phyloP scores from a whole-genome alignment of 257 asterid genomes.

The Avicennia marina region DNA sequence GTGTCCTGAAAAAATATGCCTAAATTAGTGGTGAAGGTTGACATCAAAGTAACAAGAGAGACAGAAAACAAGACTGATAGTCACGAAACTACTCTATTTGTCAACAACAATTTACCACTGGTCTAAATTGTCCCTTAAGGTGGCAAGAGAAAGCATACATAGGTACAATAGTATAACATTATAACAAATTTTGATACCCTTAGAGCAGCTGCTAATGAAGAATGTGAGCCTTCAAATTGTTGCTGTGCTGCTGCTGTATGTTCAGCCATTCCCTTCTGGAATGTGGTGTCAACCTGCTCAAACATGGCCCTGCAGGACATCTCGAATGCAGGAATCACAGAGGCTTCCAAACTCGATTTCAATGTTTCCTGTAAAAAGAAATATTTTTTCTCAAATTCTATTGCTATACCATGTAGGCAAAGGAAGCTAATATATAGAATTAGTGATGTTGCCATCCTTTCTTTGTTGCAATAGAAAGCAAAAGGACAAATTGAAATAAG shows the following conservation, averaged over 20 bases:
- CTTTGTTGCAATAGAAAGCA: too few relatives aligned
- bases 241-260: conserved; percentile 72
- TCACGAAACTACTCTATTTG: too few relatives aligned
- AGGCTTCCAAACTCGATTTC: conserved; percentile 75
- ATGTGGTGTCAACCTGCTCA: conserved; percentile 88
- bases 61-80: background rate
- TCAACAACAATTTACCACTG: background rate
- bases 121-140: too few relatives aligned
- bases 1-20: conserved; percentile 56
- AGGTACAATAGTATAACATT: background rate
- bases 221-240: conserved; percentile 79
- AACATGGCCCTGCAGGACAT: conserved; percentile 88
- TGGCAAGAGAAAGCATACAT: too few relatives aligned
- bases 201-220: conserved; percentile 69
- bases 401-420: too few relatives aligned
- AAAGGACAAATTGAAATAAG: too few relatives aligned
- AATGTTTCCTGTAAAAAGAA: conserved; percentile 62
- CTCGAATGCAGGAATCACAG: conserved; percentile 90
- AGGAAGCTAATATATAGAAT: too few relatives aligned
- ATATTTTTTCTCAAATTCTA: background rate
- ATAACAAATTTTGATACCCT: conserved; percentile 43
- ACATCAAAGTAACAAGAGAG: background rate
- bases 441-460: too few relatives aligned
- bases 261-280: conserved; percentile 86
- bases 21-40: background rate